These are phyloP conservation scores for Pleurotus giganteus DNA, from an alignment of 768 basidiomycete species.

Conservation along the genomic window DNA sequence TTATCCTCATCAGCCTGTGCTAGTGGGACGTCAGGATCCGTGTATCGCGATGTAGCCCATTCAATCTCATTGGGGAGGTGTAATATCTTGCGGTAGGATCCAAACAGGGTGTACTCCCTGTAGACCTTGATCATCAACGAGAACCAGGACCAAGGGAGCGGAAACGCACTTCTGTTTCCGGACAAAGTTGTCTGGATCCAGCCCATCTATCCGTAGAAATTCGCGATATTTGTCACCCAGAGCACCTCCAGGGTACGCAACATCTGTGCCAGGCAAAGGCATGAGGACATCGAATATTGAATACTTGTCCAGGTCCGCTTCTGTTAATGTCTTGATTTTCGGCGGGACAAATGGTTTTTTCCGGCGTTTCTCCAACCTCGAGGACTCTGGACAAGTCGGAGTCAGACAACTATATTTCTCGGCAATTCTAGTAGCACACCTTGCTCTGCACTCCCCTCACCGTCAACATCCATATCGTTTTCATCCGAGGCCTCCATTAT, in stretches of 20 bases:
- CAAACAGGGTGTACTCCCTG: conserved; percentile 90
- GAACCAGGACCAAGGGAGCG: conserved; percentile 2
- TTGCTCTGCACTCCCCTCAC: conserved; percentile 31
- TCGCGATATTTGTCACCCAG: conserved; percentile 86
- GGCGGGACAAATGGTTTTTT: conserved; percentile 63
- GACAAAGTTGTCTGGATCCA: conserved; percentile 87
- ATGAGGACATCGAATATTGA: conserved; percentile 94
- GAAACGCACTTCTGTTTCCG: conserved; percentile 80
- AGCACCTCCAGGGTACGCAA: conserved; percentile 84
- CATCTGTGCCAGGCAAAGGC: conserved; percentile 95
- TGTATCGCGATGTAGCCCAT: conserved; percentile 85
- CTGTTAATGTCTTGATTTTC: conserved; percentile 74
- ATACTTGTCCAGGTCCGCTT: conserved; percentile 76
- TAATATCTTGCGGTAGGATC: conserved; percentile 91
- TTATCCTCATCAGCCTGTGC: conserved; percentile 96
- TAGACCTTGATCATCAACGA: conserved; percentile 1
- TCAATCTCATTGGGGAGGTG: conserved; percentile 80
- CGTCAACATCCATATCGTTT: conserved; percentile 30
- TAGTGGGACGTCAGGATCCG: conserved; percentile 88
- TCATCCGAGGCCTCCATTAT: conserved; percentile 60
- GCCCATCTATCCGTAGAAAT: conserved; percentile 79
- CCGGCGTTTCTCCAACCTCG: conserved; percentile 30
- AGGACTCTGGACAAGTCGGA: conserved; percentile 13
- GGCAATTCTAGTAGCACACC: conserved; percentile 13
- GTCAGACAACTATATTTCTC: background rate